Base-by-base conservation (phyloP, 192 early-diverging fungal genomes). In the Coemansia sp. region DNA sequence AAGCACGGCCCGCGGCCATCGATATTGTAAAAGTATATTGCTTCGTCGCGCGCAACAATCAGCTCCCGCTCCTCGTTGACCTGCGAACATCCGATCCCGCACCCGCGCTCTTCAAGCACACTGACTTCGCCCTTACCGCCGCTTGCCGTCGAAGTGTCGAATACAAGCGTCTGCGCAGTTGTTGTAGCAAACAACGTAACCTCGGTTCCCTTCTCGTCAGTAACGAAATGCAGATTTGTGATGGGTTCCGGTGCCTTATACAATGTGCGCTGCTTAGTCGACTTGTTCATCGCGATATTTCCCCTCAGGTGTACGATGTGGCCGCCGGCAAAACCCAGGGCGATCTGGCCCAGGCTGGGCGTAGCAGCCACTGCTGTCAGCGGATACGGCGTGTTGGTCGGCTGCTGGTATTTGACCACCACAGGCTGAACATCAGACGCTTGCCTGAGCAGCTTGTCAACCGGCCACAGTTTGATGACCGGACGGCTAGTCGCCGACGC, bases 1-100 rank as follows among this genome's bases (percentile, higher is more conserved):
- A 92, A 94, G 61, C 93, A 95, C 5, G 91, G 87, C 4, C 94
- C 94, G 25, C 93, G 83, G 10, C 96, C 96, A n/a, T 94, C 91
- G 0, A 85, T 68, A 44, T 85, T 91, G 68, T 95, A 98, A 45
- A 94, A 91, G 68, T 92, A 95, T 3, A 98, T 87, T 10, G 91
- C 89, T 71, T 95, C 93, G 48, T 92, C 87, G n/a, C 91, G 73
- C 15, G 86, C 93, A 30, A 96, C 81, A 30, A 91, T 85, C 64
- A 96, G 87, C 50, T 93, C 91, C 21, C 55, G 48, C 14, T 93
- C 88, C 39, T 81, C 89, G 73, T 86, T 80, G 5, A 89, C 78
- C 15, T 90, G 84, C 61, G 88, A 92, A 11, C 86, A 87, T 4
- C 90, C 68, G 21, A 89, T 87, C 13, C 77, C 84, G 54, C 86